These are phyloP conservation scores for Haplosporangium sp. DNA, from an alignment of 371 early-diverging fungal species.

Conservation along the genomic window DNA sequence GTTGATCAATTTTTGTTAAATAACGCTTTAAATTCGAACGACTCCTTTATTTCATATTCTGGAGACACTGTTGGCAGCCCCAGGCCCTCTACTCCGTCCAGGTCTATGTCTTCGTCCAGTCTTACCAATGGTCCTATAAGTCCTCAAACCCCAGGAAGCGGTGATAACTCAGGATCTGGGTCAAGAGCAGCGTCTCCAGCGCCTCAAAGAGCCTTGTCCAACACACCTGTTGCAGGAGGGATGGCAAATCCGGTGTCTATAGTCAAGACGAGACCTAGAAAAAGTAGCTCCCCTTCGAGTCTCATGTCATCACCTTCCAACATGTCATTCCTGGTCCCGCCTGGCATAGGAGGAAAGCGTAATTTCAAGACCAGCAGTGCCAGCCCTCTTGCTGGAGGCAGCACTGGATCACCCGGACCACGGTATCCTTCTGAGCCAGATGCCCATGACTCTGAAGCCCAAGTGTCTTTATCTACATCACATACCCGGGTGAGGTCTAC, in stretches of 20 bases:
- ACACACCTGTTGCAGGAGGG: slow-evolving; percentile 5
- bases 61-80: slow-evolving; percentile 8
- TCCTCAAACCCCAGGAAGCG: slow-evolving; percentile 5
- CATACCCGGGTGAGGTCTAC: neutral
- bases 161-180: slow-evolving; percentile 7
- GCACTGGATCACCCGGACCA: slow-evolving; percentile 6
- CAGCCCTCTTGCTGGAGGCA: slow-evolving; percentile 27
- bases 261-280: slow-evolving; percentile 26
- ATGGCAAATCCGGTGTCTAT: slow-evolving; percentile 15
- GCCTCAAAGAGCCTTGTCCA: slow-evolving; percentile 19
- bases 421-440: slow-evolving; percentile 14
- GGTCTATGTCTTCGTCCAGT: slow-evolving; percentile 12
- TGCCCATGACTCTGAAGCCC: neutral
- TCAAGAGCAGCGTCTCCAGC: slow-evolving; percentile 19
- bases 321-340: slow-evolving; percentile 39
- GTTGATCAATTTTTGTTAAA: neutral
- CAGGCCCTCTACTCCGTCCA: slow-evolving; percentile 11
- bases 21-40: slow-evolving; percentile 13
- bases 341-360: slow-evolving; percentile 32
- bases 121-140: slow-evolving; percentile 8
- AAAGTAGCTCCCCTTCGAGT: slow-evolving; percentile 46
- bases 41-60: slow-evolving; percentile 16
- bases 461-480: neutral
- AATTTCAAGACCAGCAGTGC: slow-evolving; percentile 28
- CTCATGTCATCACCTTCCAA: slow-evolving; percentile 50